Base-by-base conservation (phyloP, 768 basidiomycete species). In the Clitopilus hobsonii region DNA sequence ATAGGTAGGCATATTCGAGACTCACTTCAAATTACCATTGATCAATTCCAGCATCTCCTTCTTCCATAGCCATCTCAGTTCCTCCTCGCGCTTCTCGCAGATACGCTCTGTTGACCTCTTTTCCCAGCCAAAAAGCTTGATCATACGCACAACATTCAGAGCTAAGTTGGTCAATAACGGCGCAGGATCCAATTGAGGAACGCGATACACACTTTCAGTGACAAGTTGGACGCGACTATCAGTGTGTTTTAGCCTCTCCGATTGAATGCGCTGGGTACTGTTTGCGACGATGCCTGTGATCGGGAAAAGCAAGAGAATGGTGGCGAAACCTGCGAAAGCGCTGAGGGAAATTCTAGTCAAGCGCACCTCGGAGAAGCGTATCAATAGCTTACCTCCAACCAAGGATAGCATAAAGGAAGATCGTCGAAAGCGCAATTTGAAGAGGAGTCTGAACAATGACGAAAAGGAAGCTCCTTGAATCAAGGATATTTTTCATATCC, bases 91-190 rank as follows among this genome's bases (percentile, higher is more conserved):
- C 60, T 81, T 82, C 26, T 76, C 75, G 20, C 74, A 67, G 47
- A 92, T 71, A 50, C 74, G 74, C 10, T 75, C 65, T 20, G 77
- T 71, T 62, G 86, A 78, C 47, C 79, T 76, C 55, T 77, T 75
- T 74, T 85, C 78, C 78, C 88, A 80, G 6, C 77, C 88, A 60
- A 90, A 88, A 38, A 89, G 69, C 67, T 89, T 89, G 63, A 88
- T 73, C 81, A 88, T 86, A 16, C 85, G 77, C 14, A 86, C 66
- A 20, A 82, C 78, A 53, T 77, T 78, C 62, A 84, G 71, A 5
- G 74, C 84, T 84, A 51, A 67, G 71, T 4, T 28, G 32, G 67
- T 71, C 22, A 69, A 71, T 41, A 51, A 48, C 54, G 38, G 47
- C 20, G 13, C 7, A 28, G 49, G n/a, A 51, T 38, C 32, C 16